These are phyloP conservation scores for Cladophialophora bantiana DNA, from an alignment of 2,329 filamentous ascomycete genomes.

Conservation along the genomic window DNA sequence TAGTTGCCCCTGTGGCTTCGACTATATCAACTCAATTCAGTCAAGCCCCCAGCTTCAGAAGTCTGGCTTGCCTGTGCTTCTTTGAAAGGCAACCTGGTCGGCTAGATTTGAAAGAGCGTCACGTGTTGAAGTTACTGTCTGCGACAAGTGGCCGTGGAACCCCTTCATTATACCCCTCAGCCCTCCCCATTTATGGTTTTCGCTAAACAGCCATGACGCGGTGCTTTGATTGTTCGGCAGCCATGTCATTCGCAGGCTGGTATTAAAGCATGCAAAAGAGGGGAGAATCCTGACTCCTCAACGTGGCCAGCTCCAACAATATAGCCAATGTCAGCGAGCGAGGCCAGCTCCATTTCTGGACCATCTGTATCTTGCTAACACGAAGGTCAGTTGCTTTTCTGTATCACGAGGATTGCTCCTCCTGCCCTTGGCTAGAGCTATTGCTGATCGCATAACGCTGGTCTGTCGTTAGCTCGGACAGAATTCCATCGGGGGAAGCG, in stretches of 20 bases:
- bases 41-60: background rate
- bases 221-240: background rate
- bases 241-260: background rate
- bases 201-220: background rate
- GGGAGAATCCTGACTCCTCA: background rate
- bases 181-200: background rate
- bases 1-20: background rate
- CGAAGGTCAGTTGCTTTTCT: constrained; percentile 55
- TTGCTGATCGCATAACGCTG: constrained; percentile 58
- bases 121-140: background rate
- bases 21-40: background rate
- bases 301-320: background rate
- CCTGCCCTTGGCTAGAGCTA: constrained; percentile 57
- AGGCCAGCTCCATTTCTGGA: constrained; percentile 52
- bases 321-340: constrained; percentile 37
- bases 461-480: background rate
- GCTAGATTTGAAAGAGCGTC: background rate
- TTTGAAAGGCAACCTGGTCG: background rate
- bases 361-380: constrained; percentile 63
- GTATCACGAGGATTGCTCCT: constrained; percentile 54
- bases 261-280: background rate
- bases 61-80: constrained; percentile 1
- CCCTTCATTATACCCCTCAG: background rate
- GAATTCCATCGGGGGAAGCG: background rate
- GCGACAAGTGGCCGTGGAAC: background rate